Conservation (phyloP, 176 grass and related monocot genomes). For the Oryza australiensis region DNA sequence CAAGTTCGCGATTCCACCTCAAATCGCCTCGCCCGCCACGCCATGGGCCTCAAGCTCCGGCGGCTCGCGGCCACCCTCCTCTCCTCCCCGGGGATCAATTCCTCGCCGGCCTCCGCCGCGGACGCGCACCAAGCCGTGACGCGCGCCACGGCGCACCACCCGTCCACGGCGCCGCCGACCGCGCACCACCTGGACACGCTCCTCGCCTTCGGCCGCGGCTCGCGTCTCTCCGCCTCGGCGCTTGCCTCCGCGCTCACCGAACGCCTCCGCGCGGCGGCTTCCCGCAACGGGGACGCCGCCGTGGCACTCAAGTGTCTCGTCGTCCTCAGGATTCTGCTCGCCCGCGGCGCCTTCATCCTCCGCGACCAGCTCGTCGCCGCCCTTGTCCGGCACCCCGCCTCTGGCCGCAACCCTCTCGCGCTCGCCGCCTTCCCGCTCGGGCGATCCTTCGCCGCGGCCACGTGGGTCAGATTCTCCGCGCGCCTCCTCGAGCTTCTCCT, state of each 20-base stretch:
- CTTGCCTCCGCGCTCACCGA: constrained; percentile 50
- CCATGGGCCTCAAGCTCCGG: constrained; percentile 69
- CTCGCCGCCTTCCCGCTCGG: constrained; percentile 67
- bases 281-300: constrained; percentile 51
- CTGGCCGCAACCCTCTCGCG: constrained; percentile 83
- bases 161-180: constrained; percentile 44
- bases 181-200: constrained; percentile 64
- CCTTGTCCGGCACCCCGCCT: constrained; percentile 59
- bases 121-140: constrained; percentile 57
- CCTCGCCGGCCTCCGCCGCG: constrained; percentile 17
- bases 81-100: constrained; percentile 28
- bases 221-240: constrained; percentile 65
- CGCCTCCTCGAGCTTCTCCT: constrained; percentile 78
- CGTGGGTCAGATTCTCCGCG: constrained; percentile 80
- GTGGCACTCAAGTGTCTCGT: constrained; percentile 88
- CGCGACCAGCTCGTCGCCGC: constrained; percentile 71
- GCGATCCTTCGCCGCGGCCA: constrained; percentile 56
- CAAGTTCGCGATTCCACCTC: not conserved
- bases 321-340: constrained; percentile 56
- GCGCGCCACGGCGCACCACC: constrained; percentile 74
- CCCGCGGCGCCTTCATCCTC: constrained; percentile 72
- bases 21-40: not conserved
- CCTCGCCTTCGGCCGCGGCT: constrained; percentile 81
- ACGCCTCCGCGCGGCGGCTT: constrained; percentile 54
- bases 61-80: constrained; percentile 55